Evolutionary conservation across 106 monocot genomes (phyloP), one percentile per base, ranked within the genome.

Genomic region (Acanthochlamys bracteata): DNA sequence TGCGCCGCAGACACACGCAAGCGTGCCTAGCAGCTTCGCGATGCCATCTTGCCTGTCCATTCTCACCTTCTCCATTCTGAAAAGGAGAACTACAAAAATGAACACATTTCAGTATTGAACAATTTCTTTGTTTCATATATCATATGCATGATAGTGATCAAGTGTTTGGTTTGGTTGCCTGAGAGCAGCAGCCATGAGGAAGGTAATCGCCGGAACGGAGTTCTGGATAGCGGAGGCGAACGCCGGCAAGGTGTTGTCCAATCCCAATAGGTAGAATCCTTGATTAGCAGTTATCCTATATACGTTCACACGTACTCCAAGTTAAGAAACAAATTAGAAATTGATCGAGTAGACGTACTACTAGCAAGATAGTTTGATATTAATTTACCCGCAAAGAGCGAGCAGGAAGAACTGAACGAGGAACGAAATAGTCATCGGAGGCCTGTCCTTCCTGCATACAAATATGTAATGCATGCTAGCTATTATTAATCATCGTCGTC

Each of bases 171-270:
- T 33, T 33, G 6, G 6, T 79, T 66, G 71, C 88, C 88, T 76
- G 61, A 93, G 77, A 21, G 73, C 79, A 11, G 82, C 88, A 6
- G 92, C 92, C 88, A 93, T 82, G 58, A 64, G 74, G 68, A 93
- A 93, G 63, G 92, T 93, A 76, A 93, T 82, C 64, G 84, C 92
- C 10, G 92, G 88, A 9, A 85, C 82, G 16, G 92, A 84, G 79
- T 93, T 93, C 53, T 93, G 88, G 21, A 93, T 88, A 17, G 92
- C 88, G n/a, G 92, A 93, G 45, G 88, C 92, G 67, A 88, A 93
- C 56, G 88, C 88, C 0, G 88, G 92, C 0, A 87, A 87, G 4
- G 86, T 78, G 76, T 92, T 87, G 62, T 87, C 87, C n/a, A 92
- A 69, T 24, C 88, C 92, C 11, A 93, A 75, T 3, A 93, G 73